phyloP scores from a whole-genome alignment of 306 rosid genomes.

The Inga leiocalycina region DNA sequence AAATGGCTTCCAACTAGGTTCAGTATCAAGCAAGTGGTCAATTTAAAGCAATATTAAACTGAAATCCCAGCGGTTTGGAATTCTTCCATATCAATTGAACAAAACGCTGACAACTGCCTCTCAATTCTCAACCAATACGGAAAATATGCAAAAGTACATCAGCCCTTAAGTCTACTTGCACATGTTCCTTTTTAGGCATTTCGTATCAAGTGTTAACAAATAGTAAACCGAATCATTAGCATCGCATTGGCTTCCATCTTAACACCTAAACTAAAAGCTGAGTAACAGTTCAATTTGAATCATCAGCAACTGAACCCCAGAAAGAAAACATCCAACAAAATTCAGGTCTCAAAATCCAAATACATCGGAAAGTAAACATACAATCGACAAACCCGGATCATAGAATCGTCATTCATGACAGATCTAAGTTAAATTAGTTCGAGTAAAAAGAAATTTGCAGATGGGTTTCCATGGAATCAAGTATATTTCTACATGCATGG shows the following conservation, averaged over 20 bases:
- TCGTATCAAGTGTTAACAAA: not conserved
- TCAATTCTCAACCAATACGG: not conserved
- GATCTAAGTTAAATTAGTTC: conserved; percentile 29
- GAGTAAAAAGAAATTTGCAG: not conserved
- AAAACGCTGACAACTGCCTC: not conserved
- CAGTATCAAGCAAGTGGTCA: not conserved
- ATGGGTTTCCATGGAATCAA: conserved; percentile 17
- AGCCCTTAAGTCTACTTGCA: not conserved
- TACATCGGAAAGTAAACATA: not conserved
- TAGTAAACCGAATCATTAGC: not conserved
- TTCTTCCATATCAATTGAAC: conserved; percentile 1
- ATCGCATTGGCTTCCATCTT: not conserved
- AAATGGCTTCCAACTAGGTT: not conserved
- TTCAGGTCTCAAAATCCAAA: conserved; percentile 1
- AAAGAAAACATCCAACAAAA: not conserved
- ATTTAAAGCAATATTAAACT: not conserved
- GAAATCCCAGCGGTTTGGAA: conserved; percentile 7
- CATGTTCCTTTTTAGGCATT: not conserved
- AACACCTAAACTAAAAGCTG: conserved; percentile 16
- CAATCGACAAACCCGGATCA: not conserved
- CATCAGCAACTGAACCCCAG: not conserved
- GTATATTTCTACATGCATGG: not conserved
- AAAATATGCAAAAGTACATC: conserved; percentile 2
- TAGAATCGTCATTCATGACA: not conserved
- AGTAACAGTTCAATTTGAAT: conserved; percentile 27